Evolutionary conservation across 768 basidiomycete genomes (phyloP).

Genomic region (Amanita jacksonii): DNA sequence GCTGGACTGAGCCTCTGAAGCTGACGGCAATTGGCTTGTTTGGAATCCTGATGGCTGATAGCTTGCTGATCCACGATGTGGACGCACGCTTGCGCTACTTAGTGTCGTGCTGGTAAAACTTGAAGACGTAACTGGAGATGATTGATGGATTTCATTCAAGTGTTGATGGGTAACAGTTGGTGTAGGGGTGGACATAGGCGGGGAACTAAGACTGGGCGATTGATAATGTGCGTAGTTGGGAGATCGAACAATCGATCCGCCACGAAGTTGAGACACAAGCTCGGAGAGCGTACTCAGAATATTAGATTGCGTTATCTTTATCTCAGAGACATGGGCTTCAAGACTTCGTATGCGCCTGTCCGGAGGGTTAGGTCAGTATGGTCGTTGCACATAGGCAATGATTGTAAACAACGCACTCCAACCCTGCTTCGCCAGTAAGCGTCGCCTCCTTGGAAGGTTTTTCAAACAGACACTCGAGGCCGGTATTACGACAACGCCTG

Average conservation of each 20-base stretch:
- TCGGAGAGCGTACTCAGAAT: conserved; percentile 79
- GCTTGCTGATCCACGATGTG: conserved; percentile 10
- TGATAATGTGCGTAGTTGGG: conserved; percentile 52
- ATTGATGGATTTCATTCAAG: conserved; percentile 29
- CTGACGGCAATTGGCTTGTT: conserved; percentile 20
- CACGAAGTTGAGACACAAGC: conserved; percentile 68
- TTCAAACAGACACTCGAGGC: conserved; percentile 90
- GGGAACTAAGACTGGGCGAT: conserved; percentile 60
- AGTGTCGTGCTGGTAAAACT: conserved; percentile 19
- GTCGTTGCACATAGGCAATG: conserved; percentile 10
- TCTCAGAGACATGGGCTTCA: conserved; percentile 79
- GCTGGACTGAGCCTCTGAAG: conserved; percentile 34
- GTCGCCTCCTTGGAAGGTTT: conserved; percentile 85
- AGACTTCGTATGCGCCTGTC: conserved; percentile 82
- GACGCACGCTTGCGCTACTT: conserved; percentile 11
- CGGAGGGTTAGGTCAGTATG: conserved; percentile 10
- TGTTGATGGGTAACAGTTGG: conserved; percentile 35
- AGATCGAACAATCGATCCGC: conserved; percentile 44
- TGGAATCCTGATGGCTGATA: conserved; percentile 27
- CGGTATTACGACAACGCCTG: conserved; percentile 82
- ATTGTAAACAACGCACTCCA: conserved; percentile 53
- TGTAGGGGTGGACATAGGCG: conserved; percentile 42
- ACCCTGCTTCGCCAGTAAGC: conserved; percentile 79
- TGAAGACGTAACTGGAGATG: conserved; percentile 23
- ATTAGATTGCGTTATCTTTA: conserved; percentile 57